These are phyloP conservation scores for Gilbertella persicaria DNA, from an alignment of 371 early-diverging fungal species.

Conservation along the genomic window DNA sequence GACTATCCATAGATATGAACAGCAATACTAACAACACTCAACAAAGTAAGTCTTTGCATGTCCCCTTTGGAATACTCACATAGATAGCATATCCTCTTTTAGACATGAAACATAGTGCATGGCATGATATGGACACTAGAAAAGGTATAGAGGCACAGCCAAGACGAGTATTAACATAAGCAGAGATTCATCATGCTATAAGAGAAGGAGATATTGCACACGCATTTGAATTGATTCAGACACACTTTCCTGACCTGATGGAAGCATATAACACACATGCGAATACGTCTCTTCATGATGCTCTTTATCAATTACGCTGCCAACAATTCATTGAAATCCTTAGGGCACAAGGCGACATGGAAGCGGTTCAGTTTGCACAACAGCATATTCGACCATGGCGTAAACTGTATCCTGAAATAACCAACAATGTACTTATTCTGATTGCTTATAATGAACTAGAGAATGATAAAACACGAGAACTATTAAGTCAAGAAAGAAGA, in stretches of 20 bases:
- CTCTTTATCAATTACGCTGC: slow-evolving; percentile 23
- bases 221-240: slow-evolving; percentile 17
- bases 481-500: slow-evolving; percentile 17
- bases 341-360: slow-evolving; percentile 10
- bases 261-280: slow-evolving; percentile 3
- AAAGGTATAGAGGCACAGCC: slow-evolving; percentile 2
- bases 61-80: too few species aligned
- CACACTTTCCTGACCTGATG: slow-evolving; percentile 13
- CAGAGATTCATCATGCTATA: slow-evolving; percentile 16
- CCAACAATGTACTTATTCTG: slow-evolving; percentile 9
- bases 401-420: slow-evolving; percentile 12
- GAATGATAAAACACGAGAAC: slow-evolving; percentile 1
- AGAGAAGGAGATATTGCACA: slow-evolving; percentile 15
- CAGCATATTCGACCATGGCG: slow-evolving; percentile 11
- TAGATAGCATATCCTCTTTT: neutral
- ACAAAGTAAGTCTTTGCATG: too few species aligned
- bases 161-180: neutral
- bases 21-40: neutral
- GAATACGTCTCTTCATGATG: slow-evolving; percentile 3
- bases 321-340: slow-evolving; percentile 25
- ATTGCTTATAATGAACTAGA: slow-evolving; percentile 18
- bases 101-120: slow-evolving; percentile 7
- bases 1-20: neutral
- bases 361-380: slow-evolving; percentile 27
- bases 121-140: slow-evolving; percentile 15